Conservation (phyloP, 345 rosid species). For the Gossypium bickii region DNA sequence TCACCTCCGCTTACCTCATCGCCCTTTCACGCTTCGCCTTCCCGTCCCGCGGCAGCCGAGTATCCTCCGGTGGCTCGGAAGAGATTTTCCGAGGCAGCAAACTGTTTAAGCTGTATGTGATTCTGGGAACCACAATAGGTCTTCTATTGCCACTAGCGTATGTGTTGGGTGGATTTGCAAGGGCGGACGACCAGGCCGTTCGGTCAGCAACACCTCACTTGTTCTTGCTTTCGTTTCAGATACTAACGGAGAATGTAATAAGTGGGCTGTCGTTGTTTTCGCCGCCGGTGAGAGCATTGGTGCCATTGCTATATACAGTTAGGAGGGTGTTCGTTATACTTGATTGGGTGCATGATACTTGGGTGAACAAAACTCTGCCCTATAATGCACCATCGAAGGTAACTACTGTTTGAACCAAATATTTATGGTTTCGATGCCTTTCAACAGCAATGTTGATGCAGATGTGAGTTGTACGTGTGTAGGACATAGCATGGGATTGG, state of each 20-base stretch:
- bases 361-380: conserved; percentile 61
- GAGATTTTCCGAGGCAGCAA: conserved; percentile 59
- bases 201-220: conserved; percentile 78
- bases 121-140: conserved; percentile 67
- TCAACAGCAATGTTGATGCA: background rate
- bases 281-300: conserved; percentile 77
- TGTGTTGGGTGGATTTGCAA: conserved; percentile 84
- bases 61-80: conserved; percentile 25
- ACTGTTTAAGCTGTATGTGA: conserved; percentile 55
- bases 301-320: conserved; percentile 70
- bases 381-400: conserved; percentile 52
- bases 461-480: background rate
- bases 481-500: conserved; percentile 32
- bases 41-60: conserved; percentile 44
- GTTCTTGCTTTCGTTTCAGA: conserved; percentile 84
- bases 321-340: conserved; percentile 67
- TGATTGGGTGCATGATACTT: conserved; percentile 67
- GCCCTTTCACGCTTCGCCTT: conserved; percentile 65
- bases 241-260: conserved; percentile 72
- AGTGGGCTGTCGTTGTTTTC: conserved; percentile 72
- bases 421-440: background rate
- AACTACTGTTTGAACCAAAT: background rate
- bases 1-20: conserved; percentile 52
- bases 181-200: conserved; percentile 73
- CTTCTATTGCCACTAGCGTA: conserved; percentile 83